Conservation (phyloP, 2,329 filamentous ascomycete genomes). For the Zymoseptoria pseudotritici region DNA sequence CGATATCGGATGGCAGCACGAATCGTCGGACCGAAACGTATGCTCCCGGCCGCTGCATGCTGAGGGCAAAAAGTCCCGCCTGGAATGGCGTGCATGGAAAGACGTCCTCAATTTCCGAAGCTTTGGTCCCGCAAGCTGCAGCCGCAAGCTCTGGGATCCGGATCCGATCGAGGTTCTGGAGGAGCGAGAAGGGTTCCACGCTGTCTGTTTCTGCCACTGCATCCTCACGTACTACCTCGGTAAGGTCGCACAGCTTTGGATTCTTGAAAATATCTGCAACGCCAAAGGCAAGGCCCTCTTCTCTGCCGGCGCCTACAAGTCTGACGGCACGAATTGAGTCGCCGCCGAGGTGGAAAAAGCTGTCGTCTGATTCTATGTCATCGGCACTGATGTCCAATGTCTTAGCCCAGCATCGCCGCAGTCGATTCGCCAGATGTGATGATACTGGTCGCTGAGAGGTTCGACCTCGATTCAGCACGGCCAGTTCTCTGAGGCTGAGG, state of each 20-base stretch:
- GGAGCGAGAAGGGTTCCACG: slow-evolving; percentile 3
- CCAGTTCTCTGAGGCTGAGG: neutral
- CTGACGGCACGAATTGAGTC: slow-evolving; percentile 42
- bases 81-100: slow-evolving; percentile 35
- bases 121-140: slow-evolving; percentile 5
- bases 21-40: neutral
- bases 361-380: slow-evolving; percentile 24
- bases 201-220: too few species aligned
- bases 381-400: neutral
- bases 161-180: neutral
- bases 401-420: slow-evolving; percentile 5
- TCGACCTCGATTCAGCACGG: neutral
- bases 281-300: slow-evolving; percentile 31
- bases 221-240: slow-evolving; percentile 10
- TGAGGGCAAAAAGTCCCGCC: neutral
- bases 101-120: slow-evolving; percentile 38
- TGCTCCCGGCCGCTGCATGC: neutral
- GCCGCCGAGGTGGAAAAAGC: slow-evolving; percentile 41
- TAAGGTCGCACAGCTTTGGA: slow-evolving; percentile 8
- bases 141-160: neutral
- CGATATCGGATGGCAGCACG: slow-evolving; percentile 16
- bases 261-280: slow-evolving; percentile 40
- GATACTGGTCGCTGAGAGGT: neutral
- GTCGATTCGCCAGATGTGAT: neutral
- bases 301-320: slow-evolving; percentile 34